Evolutionary conservation across 2,329 filamentous ascomycete species (phyloP), one percentile per base, ranked within the genome.

Genomic region (Ophiostoma novo-ulmi): DNA sequence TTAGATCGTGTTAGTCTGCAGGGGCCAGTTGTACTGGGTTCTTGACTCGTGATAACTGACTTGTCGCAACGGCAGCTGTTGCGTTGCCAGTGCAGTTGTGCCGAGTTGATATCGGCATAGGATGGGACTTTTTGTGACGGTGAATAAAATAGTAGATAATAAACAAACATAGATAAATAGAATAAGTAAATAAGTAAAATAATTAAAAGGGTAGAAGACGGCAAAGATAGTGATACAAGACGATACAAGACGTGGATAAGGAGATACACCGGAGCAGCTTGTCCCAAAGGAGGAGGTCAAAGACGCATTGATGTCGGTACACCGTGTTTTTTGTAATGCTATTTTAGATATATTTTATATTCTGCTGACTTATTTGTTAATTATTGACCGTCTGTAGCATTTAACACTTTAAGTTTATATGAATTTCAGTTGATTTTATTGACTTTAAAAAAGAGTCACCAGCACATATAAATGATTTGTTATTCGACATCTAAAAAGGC

Each of bases 281-380:
- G 70, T 41, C 70, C 70, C 13, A 69, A 71, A 69, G 44, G 64
- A 71, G 70, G 61, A 71, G 70, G 70, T 52, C 61, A 55, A 58
- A 41, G 26, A 58, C 6, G 61, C 14, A 38, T 61, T n/a, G 20
- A 58, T 48, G 52, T 26, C 13, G 35, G 61, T 14, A 31, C 35
- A 35, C 10, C 17, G 11, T 48, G 44, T 20, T 48, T 26, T 5
- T 13, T 31, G 14, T 26, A n/a, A 13, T 20, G 3, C 31, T 35
- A 61, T 31, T 39, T 20, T 17, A 17, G 6, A 20, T 58, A 4
- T 11, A 10, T 64, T 8, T 36, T 38, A 35, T 36, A 38, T n/a
- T n/a, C 3, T 64, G 17, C 5, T 20, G 44, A 38, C 38, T 22
- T 58, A 14, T 58, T 26, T 26, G 1, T 2, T 1, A 48, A 1